These are phyloP conservation scores for Dendrocalamus latiflorus DNA, from an alignment of 202 grass and related monocot genomes.

Conservation along the genomic window DNA sequence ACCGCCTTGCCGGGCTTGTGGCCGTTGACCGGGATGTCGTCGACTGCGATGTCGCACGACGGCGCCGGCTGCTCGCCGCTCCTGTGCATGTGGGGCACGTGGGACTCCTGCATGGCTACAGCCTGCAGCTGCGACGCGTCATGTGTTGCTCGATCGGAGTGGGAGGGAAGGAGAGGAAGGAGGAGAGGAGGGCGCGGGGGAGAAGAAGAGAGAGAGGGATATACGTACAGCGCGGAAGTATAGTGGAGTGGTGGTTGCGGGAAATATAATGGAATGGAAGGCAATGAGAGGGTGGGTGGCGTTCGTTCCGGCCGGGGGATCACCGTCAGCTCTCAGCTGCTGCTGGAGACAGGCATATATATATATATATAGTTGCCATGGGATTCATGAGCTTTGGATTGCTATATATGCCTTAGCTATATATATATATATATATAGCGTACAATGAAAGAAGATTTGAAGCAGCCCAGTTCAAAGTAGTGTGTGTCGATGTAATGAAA, in stretches of 20 bases:
- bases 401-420: no score
- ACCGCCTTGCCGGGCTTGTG: slow-evolving; percentile 38
- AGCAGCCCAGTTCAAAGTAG: no score
- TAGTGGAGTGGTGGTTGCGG: not conserved
- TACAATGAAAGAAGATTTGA: no score
- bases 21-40: slow-evolving; percentile 9
- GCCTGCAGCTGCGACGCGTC: not conserved
- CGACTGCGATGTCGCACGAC: slow-evolving; percentile 21
- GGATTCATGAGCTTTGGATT: no score
- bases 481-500: no score
- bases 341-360: slow-evolving; percentile 28
- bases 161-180: not conserved
- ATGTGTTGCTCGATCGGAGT: not conserved
- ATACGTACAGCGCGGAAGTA: slow-evolving; percentile 15
- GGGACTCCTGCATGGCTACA: slow-evolving; percentile 28
- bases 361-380: no score
- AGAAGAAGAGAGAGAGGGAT: slow-evolving; percentile 1
- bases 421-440: no score
- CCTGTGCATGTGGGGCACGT: slow-evolving; percentile 4
- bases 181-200: not conserved
- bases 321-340: not conserved
- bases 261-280: not conserved
- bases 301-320: not conserved
- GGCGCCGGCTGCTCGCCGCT: slow-evolving; percentile 24
- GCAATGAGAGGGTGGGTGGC: slow-evolving; percentile 26